Evolutionary conservation across 495 filamentous ascomycete species (phyloP).

Genomic region (Physcia stellaris): DNA sequence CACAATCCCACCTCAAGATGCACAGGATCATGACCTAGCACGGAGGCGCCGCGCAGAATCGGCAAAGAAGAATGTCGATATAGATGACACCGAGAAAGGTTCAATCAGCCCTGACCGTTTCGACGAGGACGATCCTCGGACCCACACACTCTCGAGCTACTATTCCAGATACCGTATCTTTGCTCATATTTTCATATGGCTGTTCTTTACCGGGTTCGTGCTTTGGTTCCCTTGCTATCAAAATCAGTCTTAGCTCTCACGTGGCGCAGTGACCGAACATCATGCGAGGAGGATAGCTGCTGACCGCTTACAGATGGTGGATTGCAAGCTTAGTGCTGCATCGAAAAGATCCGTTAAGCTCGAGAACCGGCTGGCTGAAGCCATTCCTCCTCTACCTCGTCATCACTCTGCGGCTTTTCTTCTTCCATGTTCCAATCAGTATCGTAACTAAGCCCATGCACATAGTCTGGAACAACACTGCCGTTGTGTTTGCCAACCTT

Average conservation of each 20-base stretch:
- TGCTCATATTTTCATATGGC: constrained; percentile 36
- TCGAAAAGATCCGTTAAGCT: constrained; percentile 40
- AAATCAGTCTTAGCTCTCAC: too few species aligned
- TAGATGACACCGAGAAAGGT: constrained; percentile 27
- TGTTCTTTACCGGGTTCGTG: constrained; percentile 47
- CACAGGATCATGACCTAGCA: constrained; percentile 24
- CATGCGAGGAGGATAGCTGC: too few species aligned
- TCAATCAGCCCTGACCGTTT: constrained; percentile 18
- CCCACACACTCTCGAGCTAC: constrained; percentile 18
- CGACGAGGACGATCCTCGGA: constrained; percentile 19
- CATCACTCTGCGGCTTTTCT: constrained; percentile 59
- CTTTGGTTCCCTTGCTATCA: too few species aligned
- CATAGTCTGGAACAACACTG: constrained; percentile 52
- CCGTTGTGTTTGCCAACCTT: constrained; percentile 29
- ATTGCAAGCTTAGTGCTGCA: constrained; percentile 65
- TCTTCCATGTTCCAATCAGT: constrained; percentile 55
- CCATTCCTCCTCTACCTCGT: constrained; percentile 72
- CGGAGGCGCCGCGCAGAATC: constrained; percentile 21
- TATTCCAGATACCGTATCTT: constrained; percentile 28
- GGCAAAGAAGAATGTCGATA: constrained; percentile 13
- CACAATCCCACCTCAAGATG: constrained; percentile 27
- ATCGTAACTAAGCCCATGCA: constrained; percentile 51
- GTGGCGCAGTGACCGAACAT: too few species aligned
- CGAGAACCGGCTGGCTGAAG: constrained; percentile 54
- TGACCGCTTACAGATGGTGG: too few species aligned